Evolutionary conservation across 148 eudicot genomes (phyloP), one percentile per base, ranked within the genome.

Genomic region (Arbutus unedo): DNA sequence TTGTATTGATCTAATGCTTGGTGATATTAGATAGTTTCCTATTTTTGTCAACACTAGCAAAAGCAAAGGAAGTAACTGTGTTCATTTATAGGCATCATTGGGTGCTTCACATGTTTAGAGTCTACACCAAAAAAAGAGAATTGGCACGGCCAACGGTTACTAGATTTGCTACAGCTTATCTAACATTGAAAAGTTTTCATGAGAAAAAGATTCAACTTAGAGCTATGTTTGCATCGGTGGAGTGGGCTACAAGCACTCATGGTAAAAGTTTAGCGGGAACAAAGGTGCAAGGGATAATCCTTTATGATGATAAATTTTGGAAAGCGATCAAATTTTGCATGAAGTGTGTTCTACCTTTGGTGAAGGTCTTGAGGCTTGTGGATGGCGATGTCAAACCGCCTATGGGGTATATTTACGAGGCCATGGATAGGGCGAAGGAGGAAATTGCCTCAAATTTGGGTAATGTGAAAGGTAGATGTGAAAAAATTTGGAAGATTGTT

Each of bases 291-390:
- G 38, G 38, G 38, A 31, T 31, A 31, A 31, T 31, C 38, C 38
- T 31, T 31, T 31, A 31, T 31, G 38, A 31, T 31, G 38, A 31
- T 31, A 31, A 31, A 31, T 31, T 31, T 31, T 31, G 38, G 38
- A 31, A 31, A 31, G 38, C 38, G 38, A 31, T 31, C 38, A 31
- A 31, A 31, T 31, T 31, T 31, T 31, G 38, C 38, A 31, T 31
- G 38, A 31, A 31, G 38, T 31, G 38, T 31, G 38, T 31, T 31
- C 38, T 54, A 4, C 57, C 57, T 0, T 14, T 19, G 23, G 21
- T 59, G 5, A 76, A 50, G n/a, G 5, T 50, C 21, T 76, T 50
- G 57, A 76, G 59, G 21, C 78, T 74, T 74, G 77, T 74, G 16
- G 59, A 50, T 21, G 59, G 43, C 1, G 21, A 50, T 50, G 38